A percentile compares a stretch with the other conserved stretches of the same genome.
phyloP scores from a whole-genome alignment of 306 rosid species.

The Inga leiocalycina region DNA sequence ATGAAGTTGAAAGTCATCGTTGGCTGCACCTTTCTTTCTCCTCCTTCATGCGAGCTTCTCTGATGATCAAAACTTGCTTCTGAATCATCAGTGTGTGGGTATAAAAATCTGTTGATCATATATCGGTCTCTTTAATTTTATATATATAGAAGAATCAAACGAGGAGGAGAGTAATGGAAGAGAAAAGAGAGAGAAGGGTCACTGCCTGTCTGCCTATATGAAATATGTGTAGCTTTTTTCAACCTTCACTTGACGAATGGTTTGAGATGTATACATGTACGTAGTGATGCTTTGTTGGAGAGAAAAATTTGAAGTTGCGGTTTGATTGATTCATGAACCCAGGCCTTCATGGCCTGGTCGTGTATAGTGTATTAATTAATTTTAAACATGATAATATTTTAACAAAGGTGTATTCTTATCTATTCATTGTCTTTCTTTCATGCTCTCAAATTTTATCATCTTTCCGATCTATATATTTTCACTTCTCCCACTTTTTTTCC shows the following conservation, averaged over 20 bases:
- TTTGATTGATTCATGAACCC: background rate
- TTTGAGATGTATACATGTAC: background rate
- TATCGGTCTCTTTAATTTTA: background rate
- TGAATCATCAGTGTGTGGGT: background rate
- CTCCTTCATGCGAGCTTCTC: background rate
- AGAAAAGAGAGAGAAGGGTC: background rate
- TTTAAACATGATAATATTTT: background rate
- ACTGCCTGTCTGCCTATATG: background rate
- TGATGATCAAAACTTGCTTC: background rate
- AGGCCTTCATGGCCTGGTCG: too few relatives aligned
- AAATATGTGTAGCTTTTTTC: background rate
- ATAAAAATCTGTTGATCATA: too few relatives aligned
- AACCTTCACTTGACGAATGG: background rate
- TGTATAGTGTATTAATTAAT: background rate
- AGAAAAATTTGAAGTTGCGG: background rate
- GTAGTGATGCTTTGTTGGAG: background rate
- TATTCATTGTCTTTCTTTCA: too few relatives aligned
- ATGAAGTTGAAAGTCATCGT: background rate
- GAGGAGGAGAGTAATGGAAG: background rate
- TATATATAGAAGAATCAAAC: background rate
- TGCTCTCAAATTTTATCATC: too few relatives aligned
- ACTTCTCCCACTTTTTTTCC: too few relatives aligned
- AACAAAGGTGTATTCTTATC: too few relatives aligned
- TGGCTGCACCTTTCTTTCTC: conserved; percentile 9
- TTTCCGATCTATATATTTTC: too few relatives aligned